Evolutionary conservation across 495 filamentous ascomycete species (phyloP).

Genomic region (Staphylotrichum longicolle): DNA sequence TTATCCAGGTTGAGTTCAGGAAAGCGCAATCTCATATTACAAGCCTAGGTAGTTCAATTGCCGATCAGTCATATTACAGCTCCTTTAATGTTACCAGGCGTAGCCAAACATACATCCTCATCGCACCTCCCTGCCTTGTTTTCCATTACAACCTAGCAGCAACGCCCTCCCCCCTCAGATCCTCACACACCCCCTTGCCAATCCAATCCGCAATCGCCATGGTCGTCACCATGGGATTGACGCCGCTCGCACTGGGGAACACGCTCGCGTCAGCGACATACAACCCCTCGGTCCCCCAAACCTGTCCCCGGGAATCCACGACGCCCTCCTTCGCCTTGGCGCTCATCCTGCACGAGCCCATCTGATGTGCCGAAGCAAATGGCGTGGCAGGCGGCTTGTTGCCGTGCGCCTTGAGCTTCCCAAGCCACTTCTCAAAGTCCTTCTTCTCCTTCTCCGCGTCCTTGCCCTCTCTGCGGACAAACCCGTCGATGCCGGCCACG

Average conservation of each 20-base stretch:
- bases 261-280: constrained; percentile 86
- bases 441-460: constrained; percentile 26
- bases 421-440: constrained; percentile 54
- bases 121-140: no score
- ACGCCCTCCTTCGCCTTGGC: constrained; percentile 59
- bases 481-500: constrained; percentile 60
- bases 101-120: no score
- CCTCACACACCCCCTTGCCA: constrained; percentile 49
- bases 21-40: no score
- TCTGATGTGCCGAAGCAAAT: constrained; percentile 73
- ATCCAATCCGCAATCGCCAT: constrained; percentile 79
- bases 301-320: constrained; percentile 69
- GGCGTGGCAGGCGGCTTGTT: constrained; percentile 49
- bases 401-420: constrained; percentile 48
- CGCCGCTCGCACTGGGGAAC: constrained; percentile 84
- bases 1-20: no score
- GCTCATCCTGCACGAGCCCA: constrained; percentile 87
- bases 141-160: constrained; percentile 13
- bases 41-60: background rate
- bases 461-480: constrained; percentile 49
- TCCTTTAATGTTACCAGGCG: no score
- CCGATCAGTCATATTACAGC: no score
- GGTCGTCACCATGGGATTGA: constrained; percentile 90
- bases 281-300: constrained; percentile 72
- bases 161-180: constrained; percentile 27